Evolutionary conservation across 2,329 filamentous ascomycete species (phyloP).

Genomic region (Cladosporium austrohemisphaericum): DNA sequence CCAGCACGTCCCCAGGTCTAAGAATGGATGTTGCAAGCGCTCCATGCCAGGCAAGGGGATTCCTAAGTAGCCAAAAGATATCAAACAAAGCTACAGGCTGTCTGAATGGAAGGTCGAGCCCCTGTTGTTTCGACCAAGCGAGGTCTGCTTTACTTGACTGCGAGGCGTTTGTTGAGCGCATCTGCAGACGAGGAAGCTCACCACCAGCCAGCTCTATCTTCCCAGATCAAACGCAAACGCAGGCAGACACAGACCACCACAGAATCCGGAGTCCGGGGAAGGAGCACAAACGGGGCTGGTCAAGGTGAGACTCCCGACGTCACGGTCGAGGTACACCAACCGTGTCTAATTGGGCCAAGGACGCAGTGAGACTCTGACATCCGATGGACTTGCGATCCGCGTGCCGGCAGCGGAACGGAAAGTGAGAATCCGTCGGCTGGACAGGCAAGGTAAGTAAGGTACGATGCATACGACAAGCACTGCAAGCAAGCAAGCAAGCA

Average conservation of each 20-base stretch:
- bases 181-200: not conserved
- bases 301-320: constrained; percentile 2
- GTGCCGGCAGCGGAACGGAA: constrained; percentile 2
- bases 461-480: not conserved
- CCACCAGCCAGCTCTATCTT: too few species aligned
- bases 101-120: not conserved
- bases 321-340: not conserved
- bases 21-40: constrained; percentile 3
- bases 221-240: too few species aligned
- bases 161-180: too few species aligned
- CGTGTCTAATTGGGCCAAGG: not conserved
- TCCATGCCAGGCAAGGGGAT: not conserved
- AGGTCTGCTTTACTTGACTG: not conserved
- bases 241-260: constrained; percentile 2
- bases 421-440: constrained; percentile 1
- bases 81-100: not conserved
- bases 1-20: too few species aligned
- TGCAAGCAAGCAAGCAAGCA: not conserved
- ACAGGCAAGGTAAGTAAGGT: not conserved
- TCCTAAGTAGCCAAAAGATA: not conserved
- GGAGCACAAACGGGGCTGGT: not conserved
- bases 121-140: not conserved
- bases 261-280: constrained; percentile 9
- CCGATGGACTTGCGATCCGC: constrained; percentile 9
- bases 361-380: constrained; percentile 3